Evolutionary conservation across 2,329 filamentous ascomycete species (phyloP), one percentile per base, ranked within the genome.

Genomic region (Penicillium sp.): DNA sequence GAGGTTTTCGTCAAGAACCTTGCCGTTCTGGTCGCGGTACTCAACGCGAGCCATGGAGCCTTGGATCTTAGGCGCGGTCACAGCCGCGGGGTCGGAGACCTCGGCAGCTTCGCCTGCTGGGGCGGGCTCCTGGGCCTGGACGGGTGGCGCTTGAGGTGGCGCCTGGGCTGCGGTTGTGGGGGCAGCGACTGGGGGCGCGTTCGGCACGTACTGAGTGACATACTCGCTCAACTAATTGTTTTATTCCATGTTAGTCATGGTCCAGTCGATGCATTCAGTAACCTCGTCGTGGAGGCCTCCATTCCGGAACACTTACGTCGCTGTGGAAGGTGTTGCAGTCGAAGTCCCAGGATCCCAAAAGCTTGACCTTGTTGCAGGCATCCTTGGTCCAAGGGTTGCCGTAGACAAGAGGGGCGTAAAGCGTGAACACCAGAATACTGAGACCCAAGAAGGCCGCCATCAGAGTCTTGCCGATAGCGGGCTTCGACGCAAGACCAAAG

Each of bases 241-340:
- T 48, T 47, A 18, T 34, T 60, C 39, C 38, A 48, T 58, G 63
- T 72, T 63, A 72, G 70, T 55, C 56, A 55, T 60, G 49, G 24
- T 47, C 43, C 58, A 36, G 52, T 60, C 45, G 47, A 54, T 56
- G 49, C 21, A 42, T 53, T 64, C 56, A 67, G 57, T 56, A 58
- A 47, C 69, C 65, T 61, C 70, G 66, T 40, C 59, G 66, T 18
- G 66, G 64, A 61, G 67, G 62, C 43, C 58, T 58, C 67, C 65
- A 73, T 57, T 63, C 54, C 56, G 67, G 68, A 64, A 67, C 61
- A 88, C 90, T 90, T 86, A 97, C 92, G 71, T 86, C 86, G 62
- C 87, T 87, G 65, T 88, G 81, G 80, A 99, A 99, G 56, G 85
- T 92, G 75, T 96, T 96, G 83, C 94, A 99, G 75, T 99, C 94